phyloP scores from a whole-genome alignment of 331 rosid species.

The Malus hybrid region DNA sequence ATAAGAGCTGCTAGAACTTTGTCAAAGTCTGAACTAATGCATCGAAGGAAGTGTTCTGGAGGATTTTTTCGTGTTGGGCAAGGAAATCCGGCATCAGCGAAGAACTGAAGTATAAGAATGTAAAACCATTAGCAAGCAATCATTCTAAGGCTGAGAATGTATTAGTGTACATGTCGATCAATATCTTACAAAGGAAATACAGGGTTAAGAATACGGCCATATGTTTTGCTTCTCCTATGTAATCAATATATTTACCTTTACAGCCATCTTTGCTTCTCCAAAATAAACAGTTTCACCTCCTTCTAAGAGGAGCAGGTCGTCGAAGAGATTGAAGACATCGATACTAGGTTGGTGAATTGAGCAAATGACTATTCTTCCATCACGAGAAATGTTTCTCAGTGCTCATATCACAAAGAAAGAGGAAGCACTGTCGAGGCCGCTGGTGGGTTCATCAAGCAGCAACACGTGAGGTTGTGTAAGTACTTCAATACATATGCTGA shows the following conservation, averaged over 20 bases:
- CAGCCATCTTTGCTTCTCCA: slow-evolving; percentile 11
- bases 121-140: background rate
- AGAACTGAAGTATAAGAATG: slow-evolving; percentile 3
- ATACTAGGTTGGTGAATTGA: slow-evolving; percentile 15
- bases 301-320: slow-evolving; percentile 5
- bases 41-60: slow-evolving; percentile 19
- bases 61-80: slow-evolving; percentile 16
- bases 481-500: slow-evolving; percentile 13
- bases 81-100: slow-evolving; percentile 14
- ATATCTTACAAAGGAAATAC: background rate
- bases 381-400: slow-evolving; percentile 6
- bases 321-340: slow-evolving; percentile 13
- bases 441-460: slow-evolving; percentile 21
- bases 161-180: background rate
- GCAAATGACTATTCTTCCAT: slow-evolving; percentile 13
- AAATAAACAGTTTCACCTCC: slow-evolving; percentile 17
- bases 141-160: background rate
- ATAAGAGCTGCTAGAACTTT: background rate
- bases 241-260: background rate
- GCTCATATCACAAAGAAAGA: slow-evolving; percentile 18
- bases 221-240: background rate
- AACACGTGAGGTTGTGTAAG: slow-evolving; percentile 6
- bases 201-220: background rate
- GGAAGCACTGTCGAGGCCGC: slow-evolving; percentile 13
- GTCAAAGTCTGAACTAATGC: slow-evolving; percentile 16